Evolutionary conservation across 805 yeast species (phyloP).

Genomic region (Clavispora fructus): DNA sequence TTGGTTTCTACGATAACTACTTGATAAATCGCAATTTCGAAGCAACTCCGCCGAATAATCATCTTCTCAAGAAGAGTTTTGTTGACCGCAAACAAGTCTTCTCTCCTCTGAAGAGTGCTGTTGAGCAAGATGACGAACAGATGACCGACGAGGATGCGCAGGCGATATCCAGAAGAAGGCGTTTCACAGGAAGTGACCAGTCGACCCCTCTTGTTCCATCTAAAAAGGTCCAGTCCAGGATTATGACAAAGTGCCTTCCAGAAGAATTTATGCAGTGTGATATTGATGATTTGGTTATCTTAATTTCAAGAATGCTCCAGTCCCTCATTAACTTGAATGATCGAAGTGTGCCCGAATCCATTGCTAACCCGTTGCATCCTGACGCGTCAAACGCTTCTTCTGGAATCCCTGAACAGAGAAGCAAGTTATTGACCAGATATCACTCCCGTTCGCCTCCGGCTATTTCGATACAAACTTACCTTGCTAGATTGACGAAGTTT

Average conservation of each 20-base stretch:
- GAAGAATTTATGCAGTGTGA: conserved; percentile 58
- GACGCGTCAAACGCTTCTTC: conserved; percentile 16
- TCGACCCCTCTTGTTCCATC: not conserved
- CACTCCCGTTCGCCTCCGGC: conserved; percentile 92
- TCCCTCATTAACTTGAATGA: conserved; percentile 77
- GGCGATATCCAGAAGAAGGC: conserved; percentile 5
- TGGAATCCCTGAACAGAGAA: conserved; percentile 7
- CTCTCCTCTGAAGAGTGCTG: conserved; percentile 4
- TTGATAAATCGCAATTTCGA: conserved; percentile 1
- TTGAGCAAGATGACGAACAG: not conserved
- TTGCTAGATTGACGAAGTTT: conserved; percentile 59
- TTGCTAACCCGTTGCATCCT: conserved; percentile 21
- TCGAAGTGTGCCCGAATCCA: conserved; percentile 32
- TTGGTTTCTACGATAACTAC: conserved; percentile 13
- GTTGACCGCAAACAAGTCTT: not conserved
- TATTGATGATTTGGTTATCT: conserved; percentile 59
- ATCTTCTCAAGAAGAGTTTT: not conserved
- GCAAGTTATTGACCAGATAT: conserved; percentile 63
- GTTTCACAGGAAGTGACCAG: conserved; percentile 4
- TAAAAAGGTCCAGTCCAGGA: conserved; percentile 13
- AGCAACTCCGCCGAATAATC: not conserved
- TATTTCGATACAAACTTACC: conserved; percentile 73
- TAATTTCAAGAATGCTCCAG: conserved; percentile 75
- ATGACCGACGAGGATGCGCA: not conserved
- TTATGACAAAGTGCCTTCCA: conserved; percentile 32